Evolutionary conservation across 805 yeast species (phyloP), one percentile per base, ranked within the genome.

Genomic region (Candida endomychidarum): DNA sequence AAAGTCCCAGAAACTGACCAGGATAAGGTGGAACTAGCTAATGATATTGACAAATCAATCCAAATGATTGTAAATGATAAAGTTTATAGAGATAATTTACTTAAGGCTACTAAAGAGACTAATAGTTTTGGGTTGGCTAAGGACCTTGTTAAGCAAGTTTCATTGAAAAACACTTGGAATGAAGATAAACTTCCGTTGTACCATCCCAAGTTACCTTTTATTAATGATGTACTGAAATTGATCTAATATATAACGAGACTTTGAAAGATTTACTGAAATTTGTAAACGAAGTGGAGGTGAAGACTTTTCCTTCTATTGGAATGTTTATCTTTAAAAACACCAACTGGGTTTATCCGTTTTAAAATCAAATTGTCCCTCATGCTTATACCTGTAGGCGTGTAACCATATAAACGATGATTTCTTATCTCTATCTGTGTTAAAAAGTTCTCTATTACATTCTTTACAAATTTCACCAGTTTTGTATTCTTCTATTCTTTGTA

Each of bases 291-390:
- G n/a, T n/a, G n/a, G n/a, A n/a, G n/a, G n/a, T n/a, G n/a, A n/a
- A n/a, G n/a, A n/a, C n/a, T n/a, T n/a, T n/a, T n/a, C n/a, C n/a
- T n/a, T n/a, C n/a, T n/a, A n/a, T n/a, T n/a, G n/a, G n/a, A n/a
- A n/a, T n/a, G n/a, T n/a, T n/a, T n/a, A n/a, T n/a, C n/a, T n/a
- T 19, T 31, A 32, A 27, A 4, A 4, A 39, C 38, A 32, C 85
- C 86, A 80, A 0, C 33, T 23, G 0, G 86, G 86, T 14, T 55
- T 38, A 1, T 50, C 53, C 0, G 81, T 70, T 40, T 68, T 58
- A 45, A 67, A 79, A 7, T 50, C 47, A 57, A 73, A 60, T 17
- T 27, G 14, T n/a, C 31, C 23, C 17, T 24, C 46, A 35, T 48
- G 47, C 32, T 41, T 36, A 38, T 51, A 49, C 23, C 45, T 28